Base-by-base conservation (phyloP, 2,329 filamentous ascomycete genomes). In the Clonostachys solani region DNA sequence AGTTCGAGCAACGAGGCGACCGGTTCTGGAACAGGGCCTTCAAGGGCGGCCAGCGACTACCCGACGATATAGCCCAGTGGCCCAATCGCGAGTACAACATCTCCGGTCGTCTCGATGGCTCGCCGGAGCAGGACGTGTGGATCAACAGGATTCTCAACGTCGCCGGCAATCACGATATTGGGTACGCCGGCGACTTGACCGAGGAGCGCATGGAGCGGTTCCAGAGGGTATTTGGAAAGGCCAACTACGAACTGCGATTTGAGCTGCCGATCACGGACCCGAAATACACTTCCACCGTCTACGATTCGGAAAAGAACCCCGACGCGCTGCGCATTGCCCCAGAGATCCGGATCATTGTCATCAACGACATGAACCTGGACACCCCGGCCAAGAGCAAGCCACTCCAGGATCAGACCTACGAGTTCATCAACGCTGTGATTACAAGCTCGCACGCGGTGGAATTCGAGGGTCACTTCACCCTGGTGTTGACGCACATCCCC, bases 281-380 rank as follows among this genome's bases (percentile, higher is more conserved):
- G 0, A 59, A 59, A 2, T 57, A 62, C 17, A 68, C 69, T 42
- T 65, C 67, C 12, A 72, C 72, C 12, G 55, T 75, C 5, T 66
- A 64, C 53, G 60, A 77, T 49, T 62, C 62, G 4, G 62, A 64
- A 9, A 64, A 55, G 13, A 75, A 78, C 46, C 68, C 71, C 2
- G 61, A 67, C 2, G 77, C 75, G 6, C 64, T 67, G 42, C 75
- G 71, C 36, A 60, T 83, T 0, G 53, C 67, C 0, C 87, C 91
- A 2, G 84, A 89, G 52, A 72, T 99, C 42, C 86, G 92, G 54
- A 74, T 99, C 48, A 73, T 97, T 33, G 81, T 95, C 35, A 76
- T 99, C 53, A 99, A 99, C 67, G 86, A 89, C 47, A 90, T 99
- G 80, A 95, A 95, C 58, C 81, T 99, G 36, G 94, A 99, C 65